Base-by-base conservation (phyloP, 345 rosid species). In the Sonneratia caseolaris region DNA sequence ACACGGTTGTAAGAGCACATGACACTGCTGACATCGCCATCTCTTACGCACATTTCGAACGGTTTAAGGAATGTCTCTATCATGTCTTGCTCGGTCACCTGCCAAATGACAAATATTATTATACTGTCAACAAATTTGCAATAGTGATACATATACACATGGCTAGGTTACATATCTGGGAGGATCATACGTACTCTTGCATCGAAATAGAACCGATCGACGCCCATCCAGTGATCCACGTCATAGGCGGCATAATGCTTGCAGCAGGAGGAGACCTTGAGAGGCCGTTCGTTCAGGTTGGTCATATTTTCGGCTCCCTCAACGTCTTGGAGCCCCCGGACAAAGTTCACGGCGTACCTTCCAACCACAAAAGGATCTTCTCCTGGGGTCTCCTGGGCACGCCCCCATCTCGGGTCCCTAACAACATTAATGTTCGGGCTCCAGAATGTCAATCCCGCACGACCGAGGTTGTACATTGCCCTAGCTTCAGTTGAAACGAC, bases 381-480 rank as follows among this genome's bases (percentile, higher is more conserved):
- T 19, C 86, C 85, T 0, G 86, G 85, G 0, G 89, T 85, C 68
- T 85, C 89, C 0, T 45, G 16, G 27, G 65, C 43, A 51, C 89
- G 78, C 22, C 85, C 85, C 89, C 89, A 81, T 73, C 86, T 69
- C 2, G 86, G 89, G 65, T 85, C 86, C 38, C 89, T 66, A 1
- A 75, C 80, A 8, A 83, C 82, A 37, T 85, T 85, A 10, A 85
- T 69, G 22, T 72, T 81, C 13, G 86, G 89, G 70, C 85, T 83
- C 89, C 85, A 83, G 16, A 12, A 80, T 11, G 82, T 81, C 38
- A 86, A 37, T 22, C 89, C 87, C 10, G 80, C 82, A 19, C 79
- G 70, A 2, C 89, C 84, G 1, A 83, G 56, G 68, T 86, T 86
- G 78, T 80, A 77, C 89, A 83, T 86, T 1, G 89, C 89, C 64